Evolutionary conservation across 140 eudicot species (phyloP).

Genomic region (Anethum foeniculum): DNA sequence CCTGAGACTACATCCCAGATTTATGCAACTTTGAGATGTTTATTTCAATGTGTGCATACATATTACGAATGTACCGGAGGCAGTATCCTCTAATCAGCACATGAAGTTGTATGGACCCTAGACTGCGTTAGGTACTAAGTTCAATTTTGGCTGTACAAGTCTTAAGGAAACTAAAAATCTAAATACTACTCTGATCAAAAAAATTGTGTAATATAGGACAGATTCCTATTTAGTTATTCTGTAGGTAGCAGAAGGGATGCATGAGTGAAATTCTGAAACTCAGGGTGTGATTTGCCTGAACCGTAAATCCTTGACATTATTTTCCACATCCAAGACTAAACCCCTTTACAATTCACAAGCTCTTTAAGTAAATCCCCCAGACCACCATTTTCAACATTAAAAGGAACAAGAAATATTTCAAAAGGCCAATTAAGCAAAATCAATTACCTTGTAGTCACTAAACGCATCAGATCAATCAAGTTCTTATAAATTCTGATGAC

Average conservation of each 20-base stretch:
- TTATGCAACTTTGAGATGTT: not conserved
- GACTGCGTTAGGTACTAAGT: not conserved
- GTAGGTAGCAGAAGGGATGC: not conserved
- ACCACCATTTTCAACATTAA: not conserved
- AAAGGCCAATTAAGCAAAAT: not conserved
- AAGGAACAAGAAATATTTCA: not conserved
- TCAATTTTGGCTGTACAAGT: not conserved
- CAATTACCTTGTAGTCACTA: not conserved
- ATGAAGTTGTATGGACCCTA: not conserved
- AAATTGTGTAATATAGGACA: not conserved
- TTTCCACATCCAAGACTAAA: not conserved
- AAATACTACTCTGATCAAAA: not conserved
- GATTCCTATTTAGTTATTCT: not conserved
- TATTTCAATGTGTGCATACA: not conserved
- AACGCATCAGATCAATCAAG: not conserved
- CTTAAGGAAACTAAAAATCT: too few species aligned
- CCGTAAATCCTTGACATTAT: not conserved
- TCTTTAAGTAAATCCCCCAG: not conserved
- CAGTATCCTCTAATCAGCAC: not conserved
- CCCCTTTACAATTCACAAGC: not conserved
- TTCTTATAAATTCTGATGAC: not conserved
- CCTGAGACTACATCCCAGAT: not conserved
- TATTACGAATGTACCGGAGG: not conserved
- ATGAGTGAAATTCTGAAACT: not conserved
- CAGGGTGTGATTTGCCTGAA: not conserved